Evolutionary conservation across 108 stramenopile species (phyloP), one percentile per base, ranked within the genome.

Genomic region (Phaeodactylum tricornutum): DNA sequence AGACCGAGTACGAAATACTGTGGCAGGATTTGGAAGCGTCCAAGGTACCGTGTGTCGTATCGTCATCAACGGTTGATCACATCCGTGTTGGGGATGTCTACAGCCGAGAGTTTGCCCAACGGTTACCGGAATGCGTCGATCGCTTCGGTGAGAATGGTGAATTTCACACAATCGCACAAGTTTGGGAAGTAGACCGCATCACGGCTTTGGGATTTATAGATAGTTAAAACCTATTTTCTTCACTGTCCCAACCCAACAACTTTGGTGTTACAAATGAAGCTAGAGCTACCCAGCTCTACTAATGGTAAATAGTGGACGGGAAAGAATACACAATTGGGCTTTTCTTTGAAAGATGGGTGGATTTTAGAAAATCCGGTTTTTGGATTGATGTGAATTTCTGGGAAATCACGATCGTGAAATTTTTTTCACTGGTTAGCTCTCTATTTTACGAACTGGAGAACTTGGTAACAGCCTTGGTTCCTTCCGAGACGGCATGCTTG

Each of bases 401-500:
- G n/a, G n/a, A n/a, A n/a, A n/a, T n/a, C n/a, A n/a, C n/a, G n/a
- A n/a, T n/a, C n/a, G n/a, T n/a, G n/a, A n/a, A n/a, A n/a, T n/a
- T n/a, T n/a, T n/a, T n/a, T n/a, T n/a, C n/a, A n/a, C n/a, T n/a
- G n/a, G n/a, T n/a, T n/a, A n/a, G n/a, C n/a, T n/a, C n/a, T n/a
- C n/a, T n/a, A n/a, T n/a, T n/a, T n/a, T n/a, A n/a, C n/a, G n/a
- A n/a, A n/a, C n/a, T 27, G 25, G 64, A 66, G 36, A 69, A 69
- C 31, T 62, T 63, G 50, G 61, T 62, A 4, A 69, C 61, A 16
- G 61, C 75, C 67, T 77, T 77, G 60, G 75, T 77, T 62, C 75
- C 74, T 35, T 71, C 75, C 20, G 57, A 72, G 41, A 91, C 89
- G 35, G 87, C 89, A 64, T 94, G 93, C 85, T 94, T 94, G 70